These are phyloP conservation scores for Aspergillus jensenii DNA, from an alignment of 2,329 filamentous ascomycete genomes.

Conservation along the genomic window DNA sequence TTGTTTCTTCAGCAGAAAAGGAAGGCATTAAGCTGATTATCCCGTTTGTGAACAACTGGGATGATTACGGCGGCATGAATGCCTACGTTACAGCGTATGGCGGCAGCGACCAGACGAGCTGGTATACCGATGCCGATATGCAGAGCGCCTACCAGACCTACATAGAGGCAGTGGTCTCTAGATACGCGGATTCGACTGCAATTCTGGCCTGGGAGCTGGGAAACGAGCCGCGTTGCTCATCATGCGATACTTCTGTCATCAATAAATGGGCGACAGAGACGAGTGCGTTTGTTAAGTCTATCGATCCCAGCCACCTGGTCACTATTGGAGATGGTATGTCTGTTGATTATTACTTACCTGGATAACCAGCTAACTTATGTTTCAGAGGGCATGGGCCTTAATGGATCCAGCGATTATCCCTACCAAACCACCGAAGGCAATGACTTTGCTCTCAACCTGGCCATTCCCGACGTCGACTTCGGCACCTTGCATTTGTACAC, in stretches of 20 bases:
- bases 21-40: conserved; percentile 63
- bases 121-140: conserved; percentile 56
- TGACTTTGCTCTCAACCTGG: conserved; percentile 54
- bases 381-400: conserved; percentile 56
- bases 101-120: conserved; percentile 48
- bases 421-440: conserved; percentile 53
- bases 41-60: conserved; percentile 64
- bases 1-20: conserved; percentile 60
- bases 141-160: conserved; percentile 64
- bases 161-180: conserved; percentile 57
- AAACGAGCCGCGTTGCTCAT: conserved; percentile 65
- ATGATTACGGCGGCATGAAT: conserved; percentile 65
- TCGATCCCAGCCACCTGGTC: conserved; percentile 62
- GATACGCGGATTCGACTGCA: conserved; percentile 59
- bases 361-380: rapidly evolving
- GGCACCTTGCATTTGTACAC: conserved; percentile 57
- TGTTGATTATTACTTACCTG: neutral
- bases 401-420: conserved; percentile 52
- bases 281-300: conserved; percentile 62
- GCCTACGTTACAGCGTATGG: conserved; percentile 59
- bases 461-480: conserved; percentile 56
- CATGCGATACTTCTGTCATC: conserved; percentile 59
- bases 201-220: conserved; percentile 68
- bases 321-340: conserved; percentile 54
- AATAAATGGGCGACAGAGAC: conserved; percentile 59